These are phyloP conservation scores for Calocera viscosa DNA, from an alignment of 768 basidiomycete genomes.

Conservation along the genomic window DNA sequence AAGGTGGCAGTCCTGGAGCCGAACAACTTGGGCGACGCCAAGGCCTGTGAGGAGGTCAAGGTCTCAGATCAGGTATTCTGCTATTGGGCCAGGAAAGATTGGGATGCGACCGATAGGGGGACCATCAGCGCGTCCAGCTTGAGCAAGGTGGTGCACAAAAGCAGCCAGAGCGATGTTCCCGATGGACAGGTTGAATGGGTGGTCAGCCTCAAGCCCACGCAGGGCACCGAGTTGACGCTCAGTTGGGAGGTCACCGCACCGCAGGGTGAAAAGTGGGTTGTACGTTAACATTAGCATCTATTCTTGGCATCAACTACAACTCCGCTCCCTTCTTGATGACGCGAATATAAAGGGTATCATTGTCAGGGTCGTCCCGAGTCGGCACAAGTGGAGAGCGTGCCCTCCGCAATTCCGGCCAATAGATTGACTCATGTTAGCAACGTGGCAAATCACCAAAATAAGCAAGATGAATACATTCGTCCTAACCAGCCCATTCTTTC, in stretches of 20 bases:
- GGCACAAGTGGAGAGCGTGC: neutral
- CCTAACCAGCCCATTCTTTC: neutral
- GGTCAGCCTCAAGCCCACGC: neutral
- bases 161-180: neutral
- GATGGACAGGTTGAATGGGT: conserved; percentile 6
- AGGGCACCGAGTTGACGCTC: neutral
- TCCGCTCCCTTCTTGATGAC: neutral
- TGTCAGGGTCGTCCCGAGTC: too few relatives aligned
- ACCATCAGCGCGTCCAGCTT: neutral
- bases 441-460: neutral
- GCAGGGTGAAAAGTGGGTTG: neutral
- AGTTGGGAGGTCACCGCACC: neutral
- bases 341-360: neutral
- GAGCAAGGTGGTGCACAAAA: neutral
- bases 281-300: neutral
- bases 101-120: neutral
- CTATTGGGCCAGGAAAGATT: conserved; percentile 8
- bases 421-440: neutral
- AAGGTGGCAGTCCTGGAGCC: conserved; percentile 14
- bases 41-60: conserved; percentile 11
- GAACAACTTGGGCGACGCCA: neutral
- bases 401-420: neutral
- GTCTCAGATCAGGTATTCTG: conserved; percentile 10
- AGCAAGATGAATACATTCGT: neutral
- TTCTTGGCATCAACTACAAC: neutral